Percentiles rank a stretch among this genome's conserved stretches.
phyloP scores from a whole-genome alignment of 371 early-diverging fungal species.

The Thermomucor indicae-seudaticae region DNA sequence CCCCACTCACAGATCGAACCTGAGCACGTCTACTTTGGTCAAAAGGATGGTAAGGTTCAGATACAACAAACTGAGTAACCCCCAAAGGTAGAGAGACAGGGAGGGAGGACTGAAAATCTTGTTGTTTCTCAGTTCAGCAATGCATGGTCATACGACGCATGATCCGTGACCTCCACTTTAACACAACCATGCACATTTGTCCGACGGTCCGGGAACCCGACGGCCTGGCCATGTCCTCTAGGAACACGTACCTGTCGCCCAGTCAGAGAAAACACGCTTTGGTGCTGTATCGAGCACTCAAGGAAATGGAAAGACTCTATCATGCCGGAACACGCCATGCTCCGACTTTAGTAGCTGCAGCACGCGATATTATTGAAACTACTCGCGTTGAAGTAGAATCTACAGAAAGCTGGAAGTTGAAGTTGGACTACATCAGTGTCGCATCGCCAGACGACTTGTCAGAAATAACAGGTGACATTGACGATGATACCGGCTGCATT shows the following conservation, averaged over 20 bases:
- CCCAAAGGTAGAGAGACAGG: too few relatives aligned
- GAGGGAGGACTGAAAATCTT: too few relatives aligned
- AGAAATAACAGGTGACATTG: conserved; percentile 19
- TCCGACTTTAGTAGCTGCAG: conserved; percentile 45
- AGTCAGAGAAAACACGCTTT: conserved; percentile 75
- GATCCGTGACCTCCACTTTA: conserved; percentile 82
- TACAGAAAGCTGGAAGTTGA: conserved; percentile 35
- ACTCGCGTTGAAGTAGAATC: conserved; percentile 35
- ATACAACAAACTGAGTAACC: too few relatives aligned
- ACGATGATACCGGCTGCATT: conserved; percentile 65
- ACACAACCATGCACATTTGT: conserved; percentile 69
- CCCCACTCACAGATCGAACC: conserved; percentile 81
- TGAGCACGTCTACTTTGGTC: conserved; percentile 85
- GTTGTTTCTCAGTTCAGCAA: conserved; percentile 91
- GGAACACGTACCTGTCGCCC: conserved; percentile 82
- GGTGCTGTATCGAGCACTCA: conserved; percentile 71
- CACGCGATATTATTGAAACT: conserved; percentile 32
- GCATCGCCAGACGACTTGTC: conserved; percentile 66
- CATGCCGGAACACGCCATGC: conserved; percentile 43
- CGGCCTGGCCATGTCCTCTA: conserved; percentile 88
- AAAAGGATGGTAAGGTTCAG: conserved; percentile 79
- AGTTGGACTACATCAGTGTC: conserved; percentile 84
- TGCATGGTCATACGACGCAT: conserved; percentile 80
- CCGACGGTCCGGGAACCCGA: conserved; percentile 79
- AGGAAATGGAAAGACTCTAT: conserved; percentile 49